Evolutionary conservation across 2,329 filamentous ascomycete species (phyloP).

Genomic region (Dendryphion nanum): DNA sequence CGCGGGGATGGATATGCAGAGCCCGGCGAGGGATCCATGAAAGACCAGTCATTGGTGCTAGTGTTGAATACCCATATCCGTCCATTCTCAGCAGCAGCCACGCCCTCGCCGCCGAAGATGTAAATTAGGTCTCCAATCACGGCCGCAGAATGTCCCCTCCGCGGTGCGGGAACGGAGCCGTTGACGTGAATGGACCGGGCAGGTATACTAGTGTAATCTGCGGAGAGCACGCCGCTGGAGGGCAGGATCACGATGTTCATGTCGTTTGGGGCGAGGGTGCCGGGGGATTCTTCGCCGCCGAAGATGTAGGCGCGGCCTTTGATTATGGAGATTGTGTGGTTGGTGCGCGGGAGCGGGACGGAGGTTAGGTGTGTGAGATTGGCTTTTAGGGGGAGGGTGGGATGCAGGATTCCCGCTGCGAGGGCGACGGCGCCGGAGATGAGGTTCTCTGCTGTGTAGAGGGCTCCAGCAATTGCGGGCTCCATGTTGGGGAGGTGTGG

Average conservation of each 20-base stretch:
- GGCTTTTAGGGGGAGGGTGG: slow-evolving; percentile 53
- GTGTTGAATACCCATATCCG: slow-evolving; percentile 48
- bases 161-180: slow-evolving; percentile 35
- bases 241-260: slow-evolving; percentile 55
- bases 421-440: slow-evolving; percentile 45
- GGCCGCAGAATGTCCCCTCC: slow-evolving; percentile 44
- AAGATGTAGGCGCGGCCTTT: slow-evolving; percentile 57
- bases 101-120: slow-evolving; percentile 43
- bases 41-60: slow-evolving; percentile 40
- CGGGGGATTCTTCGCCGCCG: slow-evolving; percentile 46
- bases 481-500: too few species aligned
- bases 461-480: slow-evolving; percentile 35
- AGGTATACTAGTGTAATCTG: slow-evolving; percentile 41
- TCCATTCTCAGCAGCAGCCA: slow-evolving; percentile 32
- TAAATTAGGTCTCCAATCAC: slow-evolving; percentile 47
- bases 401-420: slow-evolving; percentile 47
- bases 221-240: slow-evolving; percentile 41
- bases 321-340: slow-evolving; percentile 55
- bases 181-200: slow-evolving; percentile 27
- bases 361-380: slow-evolving; percentile 49
- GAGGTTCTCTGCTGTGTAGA: slow-evolving; percentile 37
- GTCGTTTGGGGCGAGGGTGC: slow-evolving; percentile 48
- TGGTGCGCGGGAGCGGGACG: slow-evolving; percentile 46
- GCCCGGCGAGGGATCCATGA: slow-evolving; percentile 34
- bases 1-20: slow-evolving; percentile 29